Conservation (phyloP, 2,329 filamentous ascomycete genomes). For the Penicillium verrucosum region DNA sequence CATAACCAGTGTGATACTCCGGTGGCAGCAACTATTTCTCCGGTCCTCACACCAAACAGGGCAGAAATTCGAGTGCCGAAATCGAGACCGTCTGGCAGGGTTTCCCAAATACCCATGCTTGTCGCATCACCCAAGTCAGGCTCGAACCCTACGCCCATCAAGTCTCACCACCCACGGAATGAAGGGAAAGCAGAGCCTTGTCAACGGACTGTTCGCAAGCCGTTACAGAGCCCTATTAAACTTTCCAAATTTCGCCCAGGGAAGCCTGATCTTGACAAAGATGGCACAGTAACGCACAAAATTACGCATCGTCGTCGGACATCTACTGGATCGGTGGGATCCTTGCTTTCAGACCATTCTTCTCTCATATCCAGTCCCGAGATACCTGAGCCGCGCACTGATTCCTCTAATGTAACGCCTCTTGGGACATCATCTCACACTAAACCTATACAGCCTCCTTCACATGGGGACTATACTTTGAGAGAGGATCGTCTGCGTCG, state of each 20-base stretch:
- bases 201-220: constrained; percentile 20
- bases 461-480: constrained; percentile 27
- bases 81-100: not conserved
- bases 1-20: not conserved
- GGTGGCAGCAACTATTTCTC: not conserved
- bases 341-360: constrained; percentile 31
- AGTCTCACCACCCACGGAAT: not conserved
- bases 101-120: constrained; percentile 4
- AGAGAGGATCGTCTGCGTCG: constrained; percentile 32
- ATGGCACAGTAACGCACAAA: constrained; percentile 9
- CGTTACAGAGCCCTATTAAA: constrained; percentile 35
- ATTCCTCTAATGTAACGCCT: constrained; percentile 28
- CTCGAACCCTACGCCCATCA: not conserved
- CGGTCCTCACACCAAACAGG: not conserved
- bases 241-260: constrained; percentile 26
- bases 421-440: constrained; percentile 23
- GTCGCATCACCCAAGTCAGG: not conserved
- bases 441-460: constrained; percentile 16
- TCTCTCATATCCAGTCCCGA: constrained; percentile 33
- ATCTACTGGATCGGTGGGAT: constrained; percentile 32
- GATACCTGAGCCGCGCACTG: constrained; percentile 24
- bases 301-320: constrained; percentile 20
- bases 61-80: not conserved
- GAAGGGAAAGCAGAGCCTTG: constrained; percentile 8
- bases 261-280: constrained; percentile 21